These are phyloP conservation scores for Pyrenula massariospora DNA, from an alignment of 495 filamentous ascomycete species.

Conservation along the genomic window DNA sequence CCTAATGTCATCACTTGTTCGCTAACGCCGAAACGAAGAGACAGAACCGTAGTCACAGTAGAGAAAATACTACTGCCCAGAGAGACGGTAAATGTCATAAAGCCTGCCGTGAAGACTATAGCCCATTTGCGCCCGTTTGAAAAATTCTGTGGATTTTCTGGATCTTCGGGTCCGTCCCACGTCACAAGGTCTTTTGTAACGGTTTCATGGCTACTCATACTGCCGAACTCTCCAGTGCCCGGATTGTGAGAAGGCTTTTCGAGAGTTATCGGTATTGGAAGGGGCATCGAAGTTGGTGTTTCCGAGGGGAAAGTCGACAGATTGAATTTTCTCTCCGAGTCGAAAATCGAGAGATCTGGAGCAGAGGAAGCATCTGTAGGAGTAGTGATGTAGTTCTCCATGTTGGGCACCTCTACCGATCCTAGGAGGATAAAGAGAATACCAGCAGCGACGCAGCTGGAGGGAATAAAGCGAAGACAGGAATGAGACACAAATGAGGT, in stretches of 20 bases:
- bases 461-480: too few species aligned
- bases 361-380: background rate
- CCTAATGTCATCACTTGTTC: constrained; percentile 33
- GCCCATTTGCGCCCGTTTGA: constrained; percentile 26
- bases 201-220: background rate
- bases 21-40: constrained; percentile 33
- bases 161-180: constrained; percentile 51
- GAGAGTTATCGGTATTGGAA: too few species aligned
- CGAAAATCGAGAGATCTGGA: background rate
- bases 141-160: constrained; percentile 63
- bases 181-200: constrained; percentile 11
- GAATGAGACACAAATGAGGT: background rate
- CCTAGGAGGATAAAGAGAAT: too few species aligned
- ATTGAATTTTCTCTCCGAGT: background rate
- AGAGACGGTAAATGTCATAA: constrained; percentile 35
- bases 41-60: constrained; percentile 29
- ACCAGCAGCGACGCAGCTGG: too few species aligned
- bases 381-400: background rate
- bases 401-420: too few species aligned
- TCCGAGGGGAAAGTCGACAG: background rate
- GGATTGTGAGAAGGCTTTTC: background rate
- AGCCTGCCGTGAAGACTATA: constrained; percentile 19
- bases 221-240: background rate
- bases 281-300: background rate
- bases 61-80: constrained; percentile 38